A percentile compares a stretch with the other conserved stretches of the same genome.
phyloP scores from a whole-genome alignment of 1,284 basidiomycete species.

The Rhodotorula sp. region DNA sequence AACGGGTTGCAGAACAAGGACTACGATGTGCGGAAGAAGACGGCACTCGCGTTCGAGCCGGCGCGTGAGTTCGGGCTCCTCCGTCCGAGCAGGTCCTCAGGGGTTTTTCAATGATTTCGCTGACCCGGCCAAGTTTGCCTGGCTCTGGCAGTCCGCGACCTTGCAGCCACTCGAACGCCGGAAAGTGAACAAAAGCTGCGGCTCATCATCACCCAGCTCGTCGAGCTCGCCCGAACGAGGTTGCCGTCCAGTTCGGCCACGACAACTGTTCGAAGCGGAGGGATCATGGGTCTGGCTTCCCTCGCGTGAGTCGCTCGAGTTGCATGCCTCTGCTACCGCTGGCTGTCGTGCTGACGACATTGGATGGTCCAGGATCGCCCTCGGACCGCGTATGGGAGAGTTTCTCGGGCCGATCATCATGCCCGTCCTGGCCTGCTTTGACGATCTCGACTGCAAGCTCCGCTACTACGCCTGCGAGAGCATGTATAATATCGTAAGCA shows the following conservation, averaged over 20 bases:
- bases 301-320: conserved; percentile 51
- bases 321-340: no score
- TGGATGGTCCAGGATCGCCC: conserved; percentile 61
- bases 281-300: conserved; percentile 88
- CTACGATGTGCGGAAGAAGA: conserved; percentile 93
- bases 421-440: conserved; percentile 88
- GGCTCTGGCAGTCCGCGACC: conserved; percentile 74
- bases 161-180: conserved; percentile 58
- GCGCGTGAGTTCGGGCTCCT: neutral
- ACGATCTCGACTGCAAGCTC: conserved; percentile 90
- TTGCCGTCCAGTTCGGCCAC: conserved; percentile 67
- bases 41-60: conserved; percentile 83
- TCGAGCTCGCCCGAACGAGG: conserved; percentile 71
- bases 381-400: conserved; percentile 86
- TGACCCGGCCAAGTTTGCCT: neutral
- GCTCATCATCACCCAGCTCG: conserved; percentile 89
- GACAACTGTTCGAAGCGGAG: conserved; percentile 68
- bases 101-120: neutral
- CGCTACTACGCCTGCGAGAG: conserved; percentile 97
- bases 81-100: neutral
- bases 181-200: conserved; percentile 77
- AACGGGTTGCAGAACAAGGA: conserved; percentile 9
- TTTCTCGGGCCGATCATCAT: conserved; percentile 92
- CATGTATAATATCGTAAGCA: conserved; percentile 79
- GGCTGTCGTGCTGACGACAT: neutral